Conservation (phyloP, 1,284 basidiomycete species). For the Tilletiopsis washingtonensis region DNA sequence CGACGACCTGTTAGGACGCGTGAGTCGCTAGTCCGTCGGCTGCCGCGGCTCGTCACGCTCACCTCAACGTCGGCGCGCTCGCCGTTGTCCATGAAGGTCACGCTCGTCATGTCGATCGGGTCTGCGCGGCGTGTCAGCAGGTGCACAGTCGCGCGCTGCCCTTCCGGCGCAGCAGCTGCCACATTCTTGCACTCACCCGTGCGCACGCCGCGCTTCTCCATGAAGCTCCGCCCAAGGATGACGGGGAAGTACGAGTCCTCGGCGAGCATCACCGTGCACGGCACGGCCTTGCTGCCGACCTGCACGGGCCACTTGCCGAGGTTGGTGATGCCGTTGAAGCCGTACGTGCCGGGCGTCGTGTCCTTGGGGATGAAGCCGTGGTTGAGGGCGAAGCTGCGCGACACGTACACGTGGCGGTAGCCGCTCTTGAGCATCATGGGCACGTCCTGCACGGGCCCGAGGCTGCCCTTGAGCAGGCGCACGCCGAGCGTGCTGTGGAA, state of each 20-base stretch:
- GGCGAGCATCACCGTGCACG: conserved; percentile 58
- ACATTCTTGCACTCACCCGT: conserved; percentile 15
- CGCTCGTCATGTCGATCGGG: conserved; percentile 64
- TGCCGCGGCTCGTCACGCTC: background rate
- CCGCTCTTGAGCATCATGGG: conserved; percentile 82
- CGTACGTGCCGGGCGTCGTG: conserved; percentile 59
- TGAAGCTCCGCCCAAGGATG: conserved; percentile 84
- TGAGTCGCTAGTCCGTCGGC: background rate
- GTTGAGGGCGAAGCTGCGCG: conserved; percentile 79
- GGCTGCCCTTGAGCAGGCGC: conserved; percentile 79
- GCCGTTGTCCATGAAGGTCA: conserved; percentile 89
- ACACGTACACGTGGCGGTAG: conserved; percentile 89
- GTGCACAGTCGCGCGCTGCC: no score
- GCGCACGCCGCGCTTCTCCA: conserved; percentile 77
- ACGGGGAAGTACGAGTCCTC: conserved; percentile 97
- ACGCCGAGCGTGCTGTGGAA: conserved; percentile 59
- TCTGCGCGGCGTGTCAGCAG: no score
- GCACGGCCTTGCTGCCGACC: conserved; percentile 52
- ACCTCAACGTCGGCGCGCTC: conserved; percentile 56
- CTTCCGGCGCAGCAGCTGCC: no score
- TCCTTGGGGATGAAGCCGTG: conserved; percentile 83
- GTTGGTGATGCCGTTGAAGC: conserved; percentile 65
- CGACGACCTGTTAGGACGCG: conserved; percentile 22
- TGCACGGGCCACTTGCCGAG: conserved; percentile 50
- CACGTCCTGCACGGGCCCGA: conserved; percentile 73